Evolutionary conservation across 768 basidiomycete species (phyloP).

Genomic region (Boletus sp.): DNA sequence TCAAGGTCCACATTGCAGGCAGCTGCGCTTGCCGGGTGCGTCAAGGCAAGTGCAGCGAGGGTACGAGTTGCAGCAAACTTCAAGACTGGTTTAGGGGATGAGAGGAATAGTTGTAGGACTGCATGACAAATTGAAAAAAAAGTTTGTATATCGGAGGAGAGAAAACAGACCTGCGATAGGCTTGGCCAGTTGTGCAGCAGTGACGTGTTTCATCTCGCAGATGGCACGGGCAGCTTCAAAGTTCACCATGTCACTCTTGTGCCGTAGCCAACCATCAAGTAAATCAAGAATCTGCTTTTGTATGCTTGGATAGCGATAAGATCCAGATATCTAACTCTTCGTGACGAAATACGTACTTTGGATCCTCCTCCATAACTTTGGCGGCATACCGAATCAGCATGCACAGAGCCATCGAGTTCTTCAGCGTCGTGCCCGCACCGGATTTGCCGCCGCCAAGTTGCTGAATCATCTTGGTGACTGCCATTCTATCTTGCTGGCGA

Average conservation of each 20-base stretch:
- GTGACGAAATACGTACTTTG: conserved; percentile 65
- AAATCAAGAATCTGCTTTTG: conserved; percentile 92
- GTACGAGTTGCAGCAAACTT: conserved; percentile 98
- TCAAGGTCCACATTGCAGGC: conserved; percentile 96
- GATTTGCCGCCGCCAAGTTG: conserved; percentile 89
- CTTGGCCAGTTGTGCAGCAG: conserved; percentile 72
- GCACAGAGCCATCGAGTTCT: conserved; percentile 96
- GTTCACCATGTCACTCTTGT: conserved; percentile 99
- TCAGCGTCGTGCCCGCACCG: conserved; percentile 77
- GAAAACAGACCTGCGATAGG: conserved; percentile 74
- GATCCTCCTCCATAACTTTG: conserved; percentile 99
- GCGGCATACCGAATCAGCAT: conserved; percentile 98
- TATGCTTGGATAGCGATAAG: conserved; percentile 46
- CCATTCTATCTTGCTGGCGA: conserved; percentile 97
- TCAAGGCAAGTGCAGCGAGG: conserved; percentile 82
- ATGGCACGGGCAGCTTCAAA: conserved; percentile 97
- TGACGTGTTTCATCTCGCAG: conserved; percentile 90
- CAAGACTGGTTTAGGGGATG: conserved; percentile 89
- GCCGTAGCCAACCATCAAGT: conserved; percentile 90
- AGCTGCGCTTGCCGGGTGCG: conserved; percentile 82
- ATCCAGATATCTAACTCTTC: neutral
- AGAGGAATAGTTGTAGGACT: conserved; percentile 95
- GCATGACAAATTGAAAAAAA: conserved; percentile 7
- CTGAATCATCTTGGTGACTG: conserved; percentile 98
- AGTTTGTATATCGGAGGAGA: neutral